A percentile compares a stretch with the other conserved stretches of the same genome.
These are phyloP conservation scores for Globisporangium rhizosaccharum DNA, from an alignment of 352 stramenopile genomes.

Conservation along the genomic window DNA sequence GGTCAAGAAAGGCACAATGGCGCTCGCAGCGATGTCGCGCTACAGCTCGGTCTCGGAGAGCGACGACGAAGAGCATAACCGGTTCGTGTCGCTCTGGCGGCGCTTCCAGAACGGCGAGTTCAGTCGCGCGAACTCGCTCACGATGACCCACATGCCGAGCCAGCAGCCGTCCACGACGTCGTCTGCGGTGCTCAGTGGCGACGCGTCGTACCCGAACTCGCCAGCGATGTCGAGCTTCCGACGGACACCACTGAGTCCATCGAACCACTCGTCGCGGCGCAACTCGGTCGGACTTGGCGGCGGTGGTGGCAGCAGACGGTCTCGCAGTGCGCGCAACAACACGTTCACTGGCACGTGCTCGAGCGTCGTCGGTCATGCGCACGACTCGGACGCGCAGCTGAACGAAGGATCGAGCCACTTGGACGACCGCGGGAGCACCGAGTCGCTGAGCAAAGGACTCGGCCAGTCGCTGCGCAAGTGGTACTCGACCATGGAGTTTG, in stretches of 20 bases:
- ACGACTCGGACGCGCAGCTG: conserved; percentile 8
- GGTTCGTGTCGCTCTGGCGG: conserved; percentile 64
- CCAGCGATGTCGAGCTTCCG: conserved; percentile 54
- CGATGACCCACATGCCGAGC: conserved; percentile 21
- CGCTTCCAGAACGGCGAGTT: conserved; percentile 61
- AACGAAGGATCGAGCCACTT: conserved; percentile 1
- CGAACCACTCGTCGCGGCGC: conserved; percentile 16
- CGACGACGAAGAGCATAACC: conserved; percentile 63
- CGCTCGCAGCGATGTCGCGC: conserved; percentile 23
- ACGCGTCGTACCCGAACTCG: conserved; percentile 62
- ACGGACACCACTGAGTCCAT: conserved; percentile 38
- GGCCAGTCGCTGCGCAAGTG: conserved; percentile 64
- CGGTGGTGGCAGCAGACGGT: not conserved
- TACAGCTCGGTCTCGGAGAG: conserved; percentile 58
- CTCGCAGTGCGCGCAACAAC: conserved; percentile 6
- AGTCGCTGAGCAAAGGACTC: conserved; percentile 50
- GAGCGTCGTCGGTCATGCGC: not conserved
- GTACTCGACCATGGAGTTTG: conserved; percentile 68
- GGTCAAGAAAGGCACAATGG: conserved; percentile 60
- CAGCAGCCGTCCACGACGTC: conserved; percentile 31
- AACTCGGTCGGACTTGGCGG: not conserved
- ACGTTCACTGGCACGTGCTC: conserved; percentile 6
- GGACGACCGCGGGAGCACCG: conserved; percentile 27
- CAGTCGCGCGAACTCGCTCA: conserved; percentile 67
- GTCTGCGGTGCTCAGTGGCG: conserved; percentile 32